Evolutionary conservation across 208 protist genomes (phyloP), one percentile per base, ranked within the genome.

Genomic region (Trypanosoma scelopori): DNA sequence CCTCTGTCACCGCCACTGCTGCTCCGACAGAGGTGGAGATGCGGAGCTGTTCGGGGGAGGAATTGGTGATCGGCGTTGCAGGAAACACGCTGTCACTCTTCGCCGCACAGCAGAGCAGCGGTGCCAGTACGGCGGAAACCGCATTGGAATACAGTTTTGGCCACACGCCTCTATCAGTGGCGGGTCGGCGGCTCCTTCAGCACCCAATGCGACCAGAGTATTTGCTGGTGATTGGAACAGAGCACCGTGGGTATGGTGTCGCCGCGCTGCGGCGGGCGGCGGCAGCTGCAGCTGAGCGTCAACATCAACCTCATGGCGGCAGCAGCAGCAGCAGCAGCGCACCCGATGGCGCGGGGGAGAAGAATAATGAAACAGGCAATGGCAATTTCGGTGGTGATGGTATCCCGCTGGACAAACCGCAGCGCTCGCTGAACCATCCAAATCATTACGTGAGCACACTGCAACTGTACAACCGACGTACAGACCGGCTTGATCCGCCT

Each of bases 141-240:
- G 61, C 74, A 2, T 58, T 90, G 25, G 82, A 89, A 51, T 94
- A 91, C 74, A 94, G 88, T 71, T 81, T 94, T 68, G 64, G 55
- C 39, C 47, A 79, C 47, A 81, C 85, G 32, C 22, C 55, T 3
- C 69, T 94, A 53, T 74, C 88, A 23, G 76, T 92, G 15, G 84
- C 83, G 1, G 85, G 85, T 16, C 80, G 85, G 7, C 76, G 78
- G 5, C 28, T 92, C 25, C 46, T 91, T 46, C 79, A 82, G 57
- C 89, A 94, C 66, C 85, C 89, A 12, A 94, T 84, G 30, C 74
- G 85, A 18, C 64, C 78, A 23, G 55, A 75, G 9, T 88, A 81
- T 70, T 58, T 81, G 20, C 53, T 92, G 45, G 55, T 94, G 16
- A 74, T 79, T 43, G 71, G 76, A 27, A 78, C 78, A 7, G 84